A percentile compares a stretch with the other conserved stretches of the same genome.
Conservation (phyloP, 164 flowering plant species). For the Buxus sempervirens region DNA sequence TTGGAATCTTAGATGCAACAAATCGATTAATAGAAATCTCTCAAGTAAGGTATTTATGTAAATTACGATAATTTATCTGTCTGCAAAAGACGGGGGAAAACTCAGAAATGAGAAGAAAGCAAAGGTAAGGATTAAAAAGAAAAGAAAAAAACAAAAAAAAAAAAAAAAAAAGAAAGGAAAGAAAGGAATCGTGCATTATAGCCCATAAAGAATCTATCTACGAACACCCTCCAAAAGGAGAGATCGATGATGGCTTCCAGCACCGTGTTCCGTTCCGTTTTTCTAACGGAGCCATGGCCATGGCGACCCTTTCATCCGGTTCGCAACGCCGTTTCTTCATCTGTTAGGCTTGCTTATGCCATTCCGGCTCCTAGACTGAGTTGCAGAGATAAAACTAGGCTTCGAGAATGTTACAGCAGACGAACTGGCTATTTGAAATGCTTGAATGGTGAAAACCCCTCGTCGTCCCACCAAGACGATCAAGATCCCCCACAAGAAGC, state of each 20-base stretch:
- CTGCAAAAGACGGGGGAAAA: neutral
- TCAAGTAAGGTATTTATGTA: too few species aligned
- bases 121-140: neutral
- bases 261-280: constrained; percentile 39
- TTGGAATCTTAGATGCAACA: too few species aligned
- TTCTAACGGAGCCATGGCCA: constrained; percentile 44
- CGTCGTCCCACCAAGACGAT: constrained; percentile 37
- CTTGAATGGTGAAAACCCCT: constrained; percentile 24
- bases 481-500: constrained; percentile 90
- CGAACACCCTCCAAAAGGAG: neutral
- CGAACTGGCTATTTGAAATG: constrained; percentile 22
- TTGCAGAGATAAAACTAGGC: constrained; percentile 12
- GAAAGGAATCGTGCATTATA: neutral
- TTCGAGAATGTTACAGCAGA: constrained; percentile 14
- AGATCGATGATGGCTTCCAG: constrained; percentile 30
- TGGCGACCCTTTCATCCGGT: constrained; percentile 24
- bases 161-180: too few species aligned
- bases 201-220: neutral
- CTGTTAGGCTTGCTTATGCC: constrained; percentile 7
- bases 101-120: neutral
- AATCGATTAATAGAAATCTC: too few species aligned
- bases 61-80: too few species aligned
- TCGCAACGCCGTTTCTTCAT: constrained; percentile 13
- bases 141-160: too few species aligned
- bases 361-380: neutral